Conservation (phyloP, 148 eudicot genomes). For the Gaultheria prostrata region DNA sequence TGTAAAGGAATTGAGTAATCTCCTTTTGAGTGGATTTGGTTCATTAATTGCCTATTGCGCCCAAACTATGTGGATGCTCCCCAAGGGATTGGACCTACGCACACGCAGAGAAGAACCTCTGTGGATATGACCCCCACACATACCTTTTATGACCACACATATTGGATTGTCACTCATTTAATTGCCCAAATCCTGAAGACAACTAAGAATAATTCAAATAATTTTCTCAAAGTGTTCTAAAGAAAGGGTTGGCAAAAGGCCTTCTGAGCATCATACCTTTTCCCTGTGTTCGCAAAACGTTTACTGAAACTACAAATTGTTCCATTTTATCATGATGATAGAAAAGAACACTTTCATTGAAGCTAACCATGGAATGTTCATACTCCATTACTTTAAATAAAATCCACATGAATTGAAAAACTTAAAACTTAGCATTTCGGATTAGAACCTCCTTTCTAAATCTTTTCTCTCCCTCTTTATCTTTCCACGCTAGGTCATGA, state of each 20-base stretch:
- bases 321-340: not conserved
- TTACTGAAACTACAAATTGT: not conserved
- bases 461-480: not conserved
- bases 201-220: not conserved
- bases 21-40: too few species aligned
- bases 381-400: not conserved
- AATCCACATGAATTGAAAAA: not conserved
- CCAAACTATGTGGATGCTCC: too few species aligned
- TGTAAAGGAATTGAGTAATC: too few species aligned
- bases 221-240: not conserved
- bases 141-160: not conserved
- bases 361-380: not conserved
- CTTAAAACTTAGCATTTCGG: not conserved
- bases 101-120: too few species aligned
- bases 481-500: not conserved
- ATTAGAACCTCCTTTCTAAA: not conserved
- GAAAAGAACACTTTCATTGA: not conserved
- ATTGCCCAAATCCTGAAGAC: not conserved
- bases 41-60: too few species aligned
- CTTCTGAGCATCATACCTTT: not conserved
- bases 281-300: not conserved
- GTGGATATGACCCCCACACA: too few species aligned
- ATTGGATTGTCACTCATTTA: not conserved
- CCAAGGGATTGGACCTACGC: too few species aligned
- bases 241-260: not conserved